Base-by-base conservation (phyloP, 768 basidiomycete genomes). In the Tylopilus vinaceipallidus region DNA sequence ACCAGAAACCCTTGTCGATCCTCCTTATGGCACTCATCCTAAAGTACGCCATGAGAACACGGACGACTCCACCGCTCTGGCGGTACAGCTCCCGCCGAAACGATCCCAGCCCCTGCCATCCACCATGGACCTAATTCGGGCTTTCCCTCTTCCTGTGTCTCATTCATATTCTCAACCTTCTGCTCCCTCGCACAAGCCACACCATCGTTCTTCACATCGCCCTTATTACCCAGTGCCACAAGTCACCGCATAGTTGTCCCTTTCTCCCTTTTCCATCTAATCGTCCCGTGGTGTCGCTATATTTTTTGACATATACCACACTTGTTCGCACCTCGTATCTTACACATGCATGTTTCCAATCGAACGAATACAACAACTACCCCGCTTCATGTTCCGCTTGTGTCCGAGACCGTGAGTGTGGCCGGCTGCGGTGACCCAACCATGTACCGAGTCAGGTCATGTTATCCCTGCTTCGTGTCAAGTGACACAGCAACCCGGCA, bases 121-220 rank as follows among this genome's bases (percentile, higher is more conserved):
- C 17, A 69, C 72, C 7, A 64, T 72, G 37, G 78, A 80, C 1
- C 54, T 80, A 3, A 69, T 80, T 23, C 69, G 72, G 42, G 66
- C 77, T 14, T 81, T 81, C 42, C 78, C 79, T 23, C 58, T 80
- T 52, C 77, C 79, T 12, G 47, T 71, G 32, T 61, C 71, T 23
- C 64, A 58, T 42, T 48, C 61, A 1, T 45, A 53, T 50, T 50
- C 56, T 34, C 65, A 51, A 45, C 38, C 55, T 36, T 50, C 50
- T 50, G 50, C 36, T 23, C 50, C 63, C 4, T 60, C 53, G 36
- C 60, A 66, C 39, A 60, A 62, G 45, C 35, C 68, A 47, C 64
- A 58, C 53, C 54, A 42, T 54, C 61, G 37, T 51, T 56, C 57
- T 62, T 59, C 61, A 26, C 68, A 62, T 56, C 60, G 37, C 26